Base-by-base conservation (phyloP, 2,329 filamentous ascomycete genomes). In the Penicillium nordicum region DNA sequence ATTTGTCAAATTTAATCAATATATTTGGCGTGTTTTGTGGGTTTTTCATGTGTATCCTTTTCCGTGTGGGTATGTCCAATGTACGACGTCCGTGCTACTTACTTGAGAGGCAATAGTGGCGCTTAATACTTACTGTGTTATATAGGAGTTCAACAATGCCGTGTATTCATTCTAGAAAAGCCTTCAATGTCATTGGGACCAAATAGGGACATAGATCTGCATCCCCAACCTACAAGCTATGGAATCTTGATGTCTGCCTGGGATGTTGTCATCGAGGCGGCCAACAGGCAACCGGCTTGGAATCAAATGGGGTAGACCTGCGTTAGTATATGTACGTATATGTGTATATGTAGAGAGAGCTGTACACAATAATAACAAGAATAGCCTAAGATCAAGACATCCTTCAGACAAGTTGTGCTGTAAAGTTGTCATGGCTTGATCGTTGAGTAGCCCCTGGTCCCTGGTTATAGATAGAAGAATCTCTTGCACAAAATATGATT, bases 71-170 rank as follows among this genome's bases (percentile, higher is more conserved):
- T 42, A 43, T 29, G 23, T 50, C 34, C 52, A 30, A 37, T 43
- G 45, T 29, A 50, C 32, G n/a, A 21, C 30, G 45, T 50, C 52
- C 45, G 38, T 51, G 49, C 48, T 50, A 50, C 44, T 25, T 25
- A 21, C 50, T 47, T 27, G 41, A 21, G 12, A 43, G 52, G 38
- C 38, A 54, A 54, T 51, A 51, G 32, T 54, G 45, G 45, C 38
- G 37, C 45, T 38, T 40, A n/a, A 42, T 34, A 25, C 45, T 54
- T 34, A 25, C 45, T 50, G 30, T 36, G 14, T 11, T 51, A 54
- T 54, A 37, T 25, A 43, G 37, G 40, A 42, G 45, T 23, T 23
- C 52, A 30, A n/a, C 11, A n/a, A 6, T 16, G 2, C 42, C 14
- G 23, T 29, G 7, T 25, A 43, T 16, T 23, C 12, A 8, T 52